Base-by-base conservation (phyloP, 306 rosid species). In the Calophaca sinica region DNA sequence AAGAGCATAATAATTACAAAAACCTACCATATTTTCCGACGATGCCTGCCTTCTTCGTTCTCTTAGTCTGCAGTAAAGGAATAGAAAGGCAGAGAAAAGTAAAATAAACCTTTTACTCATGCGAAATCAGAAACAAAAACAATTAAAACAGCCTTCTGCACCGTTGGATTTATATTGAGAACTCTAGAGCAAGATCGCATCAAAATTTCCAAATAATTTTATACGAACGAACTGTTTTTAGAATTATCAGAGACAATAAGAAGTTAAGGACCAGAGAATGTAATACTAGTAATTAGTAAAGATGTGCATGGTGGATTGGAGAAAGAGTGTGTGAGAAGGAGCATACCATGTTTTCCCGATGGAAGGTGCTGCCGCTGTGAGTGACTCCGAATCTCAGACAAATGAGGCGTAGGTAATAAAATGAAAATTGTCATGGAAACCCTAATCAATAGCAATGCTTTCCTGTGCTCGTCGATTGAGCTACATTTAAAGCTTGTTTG, bases 21-120 rank as follows among this genome's bases (percentile, higher is more conserved):
- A 49, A 46, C 85, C 36, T 26, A 88, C 93, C 96, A 54, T 90
- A 88, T 51, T 88, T 90, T 33, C 93, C 96, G 6, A 90, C 93
- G 58, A 88, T 90, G 32, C 96, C 90, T 2, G 91, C 91, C 87
- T 90, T 90, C 90, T 90, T 90, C 5, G 93, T 90, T 73, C 93
- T 90, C 96, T 88, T 90, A 12, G 93, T 88, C 96, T 88, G 90
- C 72, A 69, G 3, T 10, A 60, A 28, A 58, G 6, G 45, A 12
- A 36, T 3, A 41, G 39, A 12, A 64, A 32, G 1, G 11, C 50
- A 48, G 9, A 33, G 35, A 61, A 60, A 73, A 55, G 55, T 7
- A 29, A 32, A 60, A 29, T 13, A 70, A 6, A 51, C 0, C 6
- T 10, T 57, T 2, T 51, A 9, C 39, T 39, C 4, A 54, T 11